Evolutionary conservation across 495 filamentous ascomycete genomes (phyloP).

Genomic region (Aspergillus cavernicola): DNA sequence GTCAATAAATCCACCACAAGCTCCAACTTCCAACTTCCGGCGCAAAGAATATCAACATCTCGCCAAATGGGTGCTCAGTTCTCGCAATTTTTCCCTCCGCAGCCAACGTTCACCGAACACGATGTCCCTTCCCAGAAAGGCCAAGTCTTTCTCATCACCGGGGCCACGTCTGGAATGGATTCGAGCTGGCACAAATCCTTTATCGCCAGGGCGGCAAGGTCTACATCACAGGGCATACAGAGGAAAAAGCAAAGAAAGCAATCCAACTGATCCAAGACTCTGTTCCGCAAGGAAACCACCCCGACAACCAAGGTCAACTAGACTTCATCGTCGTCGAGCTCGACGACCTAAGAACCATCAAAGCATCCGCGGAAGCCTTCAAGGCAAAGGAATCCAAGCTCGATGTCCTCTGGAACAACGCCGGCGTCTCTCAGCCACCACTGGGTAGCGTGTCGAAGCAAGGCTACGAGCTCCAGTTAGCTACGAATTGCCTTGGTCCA

Average conservation of each 20-base stretch:
- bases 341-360: slow-evolving; percentile 35
- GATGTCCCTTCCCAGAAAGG: slow-evolving; percentile 9
- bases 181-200: slow-evolving; percentile 47
- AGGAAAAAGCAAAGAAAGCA: slow-evolving; percentile 30
- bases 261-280: slow-evolving; percentile 23
- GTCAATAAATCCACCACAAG: too few relatives aligned
- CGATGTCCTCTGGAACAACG: slow-evolving; percentile 35
- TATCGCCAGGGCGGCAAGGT: slow-evolving; percentile 47
- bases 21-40: too few relatives aligned
- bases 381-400: slow-evolving; percentile 24
- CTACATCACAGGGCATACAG: slow-evolving; percentile 40
- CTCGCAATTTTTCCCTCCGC: background rate
- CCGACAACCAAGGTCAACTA: background rate
- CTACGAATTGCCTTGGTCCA: slow-evolving; percentile 49
- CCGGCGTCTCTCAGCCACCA: slow-evolving; percentile 29
- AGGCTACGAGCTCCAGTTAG: slow-evolving; percentile 47
- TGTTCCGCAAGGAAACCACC: background rate
- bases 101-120: background rate
- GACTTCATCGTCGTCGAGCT: slow-evolving; percentile 35
- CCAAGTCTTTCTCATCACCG: slow-evolving; percentile 51
- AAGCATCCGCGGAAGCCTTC: slow-evolving; percentile 26
- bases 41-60: too few relatives aligned
- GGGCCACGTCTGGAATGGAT: slow-evolving; percentile 49
- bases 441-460: slow-evolving; percentile 36
- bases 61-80: too few relatives aligned